A percentile compares a stretch with the other conserved stretches of the same genome.
phyloP scores from a whole-genome alignment of 1,139 yeast species.

The Cylindricascospora bacillispora region DNA sequence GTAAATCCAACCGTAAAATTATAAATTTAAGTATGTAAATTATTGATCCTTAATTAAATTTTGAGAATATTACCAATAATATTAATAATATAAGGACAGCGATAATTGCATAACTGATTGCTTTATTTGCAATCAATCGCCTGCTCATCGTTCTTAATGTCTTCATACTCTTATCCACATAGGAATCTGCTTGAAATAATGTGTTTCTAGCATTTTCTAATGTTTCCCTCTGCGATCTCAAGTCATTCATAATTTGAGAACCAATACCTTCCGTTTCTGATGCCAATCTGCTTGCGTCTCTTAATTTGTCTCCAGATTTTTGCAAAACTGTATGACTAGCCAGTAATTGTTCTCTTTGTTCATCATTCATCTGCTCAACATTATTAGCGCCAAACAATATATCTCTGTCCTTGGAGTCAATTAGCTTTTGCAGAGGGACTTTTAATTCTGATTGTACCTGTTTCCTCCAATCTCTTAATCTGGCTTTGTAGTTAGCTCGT shows the following conservation, averaged over 20 bases:
- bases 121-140: constrained; percentile 86
- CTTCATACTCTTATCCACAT: constrained; percentile 79
- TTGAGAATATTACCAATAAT: constrained; percentile 73
- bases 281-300: constrained; percentile 84
- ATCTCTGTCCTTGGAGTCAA: constrained; percentile 20
- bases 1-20: too few species aligned
- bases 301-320: constrained; percentile 67
- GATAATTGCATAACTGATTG: constrained; percentile 90
- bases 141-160: constrained; percentile 89
- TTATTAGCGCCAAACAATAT: constrained; percentile 15
- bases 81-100: constrained; percentile 77
- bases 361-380: constrained; percentile 33
- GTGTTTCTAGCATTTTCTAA: constrained; percentile 74
- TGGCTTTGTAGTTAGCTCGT: constrained; percentile 17
- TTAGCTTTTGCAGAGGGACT: constrained; percentile 17
- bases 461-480: constrained; percentile 20
- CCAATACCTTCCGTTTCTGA: constrained; percentile 89
- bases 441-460: constrained; percentile 15
- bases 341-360: constrained; percentile 73
- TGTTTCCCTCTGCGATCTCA: constrained; percentile 90
- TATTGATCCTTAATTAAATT: constrained; percentile 33
- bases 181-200: constrained; percentile 78
- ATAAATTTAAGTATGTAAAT: too few species aligned
- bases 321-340: constrained; percentile 73
- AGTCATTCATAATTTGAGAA: constrained; percentile 76